A percentile compares a stretch with the other conserved stretches of the same genome.
Evolutionary conservation across 2,329 filamentous ascomycete species (phyloP).

Genomic region (Alternaria brassicicola): DNA sequence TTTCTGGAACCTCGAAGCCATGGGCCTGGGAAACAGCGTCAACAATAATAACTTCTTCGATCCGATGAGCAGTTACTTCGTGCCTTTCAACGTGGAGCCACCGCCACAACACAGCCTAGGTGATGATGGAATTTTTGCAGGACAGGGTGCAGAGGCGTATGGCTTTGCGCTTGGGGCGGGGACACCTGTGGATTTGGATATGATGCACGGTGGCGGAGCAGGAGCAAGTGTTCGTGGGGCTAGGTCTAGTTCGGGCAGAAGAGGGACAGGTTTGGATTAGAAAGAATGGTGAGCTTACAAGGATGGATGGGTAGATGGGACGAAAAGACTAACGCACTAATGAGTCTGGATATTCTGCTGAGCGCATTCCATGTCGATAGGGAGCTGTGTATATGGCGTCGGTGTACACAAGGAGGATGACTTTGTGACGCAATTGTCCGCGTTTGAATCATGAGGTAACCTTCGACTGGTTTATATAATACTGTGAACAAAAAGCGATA

Average conservation of each 20-base stretch:
- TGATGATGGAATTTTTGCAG: conserved; percentile 45
- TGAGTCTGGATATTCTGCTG: not conserved
- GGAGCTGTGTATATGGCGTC: not conserved
- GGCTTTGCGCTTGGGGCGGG: conserved; percentile 18
- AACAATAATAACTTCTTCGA: conserved; percentile 43
- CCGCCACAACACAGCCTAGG: conserved; percentile 51
- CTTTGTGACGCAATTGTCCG: not conserved
- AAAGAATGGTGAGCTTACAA: not conserved
- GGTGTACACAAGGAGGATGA: not conserved
- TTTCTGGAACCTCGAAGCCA: conserved; percentile 46
- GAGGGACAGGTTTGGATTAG: conserved; percentile 13
- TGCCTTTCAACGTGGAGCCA: conserved; percentile 90
- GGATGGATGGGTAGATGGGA: not conserved
- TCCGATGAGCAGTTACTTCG: conserved; percentile 77
- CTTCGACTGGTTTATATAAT: too few species aligned
- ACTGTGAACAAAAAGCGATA: too few species aligned
- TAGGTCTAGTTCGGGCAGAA: not conserved
- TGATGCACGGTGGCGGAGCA: conserved; percentile 14
- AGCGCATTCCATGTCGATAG: not conserved
- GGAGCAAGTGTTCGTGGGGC: conserved; percentile 6
- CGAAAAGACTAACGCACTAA: not conserved
- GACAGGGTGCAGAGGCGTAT: conserved; percentile 17
- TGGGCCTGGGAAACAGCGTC: conserved; percentile 30
- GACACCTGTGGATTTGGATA: conserved; percentile 16
- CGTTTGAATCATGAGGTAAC: not conserved